Conservation (phyloP, 768 basidiomycete genomes). For the Nevesoporus exiguus region DNA sequence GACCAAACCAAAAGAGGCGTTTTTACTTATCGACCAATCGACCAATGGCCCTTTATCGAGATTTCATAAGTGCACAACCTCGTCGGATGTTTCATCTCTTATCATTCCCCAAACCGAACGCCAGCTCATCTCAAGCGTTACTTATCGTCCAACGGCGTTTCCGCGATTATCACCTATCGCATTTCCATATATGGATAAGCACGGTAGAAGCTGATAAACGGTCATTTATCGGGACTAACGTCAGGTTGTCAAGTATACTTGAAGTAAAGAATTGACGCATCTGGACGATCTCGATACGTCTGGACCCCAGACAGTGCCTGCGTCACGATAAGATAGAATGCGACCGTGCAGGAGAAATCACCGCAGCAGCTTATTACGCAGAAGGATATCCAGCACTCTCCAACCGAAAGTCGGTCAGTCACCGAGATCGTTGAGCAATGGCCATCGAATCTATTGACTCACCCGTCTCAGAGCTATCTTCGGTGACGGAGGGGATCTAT, state of each 20-base stretch:
- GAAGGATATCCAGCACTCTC: background rate
- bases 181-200: background rate
- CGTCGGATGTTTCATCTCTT: background rate
- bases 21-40: conserved; percentile 3
- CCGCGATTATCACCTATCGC: background rate
- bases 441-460: background rate
- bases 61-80: background rate
- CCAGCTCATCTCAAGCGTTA: too few relatives aligned
- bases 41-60: background rate
- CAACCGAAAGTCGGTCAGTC: background rate
- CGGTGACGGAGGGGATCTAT: background rate
- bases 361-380: background rate
- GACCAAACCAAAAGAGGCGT: background rate
- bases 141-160: conserved; percentile 2
- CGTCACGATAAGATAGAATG: background rate
- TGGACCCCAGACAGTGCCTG: background rate
- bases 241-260: too few relatives aligned
- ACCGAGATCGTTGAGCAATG: background rate
- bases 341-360: background rate
- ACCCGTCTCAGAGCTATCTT: background rate
- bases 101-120: background rate
- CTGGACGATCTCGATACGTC: background rate
- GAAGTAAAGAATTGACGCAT: too few relatives aligned
- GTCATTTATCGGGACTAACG: too few relatives aligned
- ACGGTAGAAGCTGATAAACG: background rate